Evolutionary conservation across 805 yeast species (phyloP).

Genomic region (Helenozyma rhizophorensis): DNA sequence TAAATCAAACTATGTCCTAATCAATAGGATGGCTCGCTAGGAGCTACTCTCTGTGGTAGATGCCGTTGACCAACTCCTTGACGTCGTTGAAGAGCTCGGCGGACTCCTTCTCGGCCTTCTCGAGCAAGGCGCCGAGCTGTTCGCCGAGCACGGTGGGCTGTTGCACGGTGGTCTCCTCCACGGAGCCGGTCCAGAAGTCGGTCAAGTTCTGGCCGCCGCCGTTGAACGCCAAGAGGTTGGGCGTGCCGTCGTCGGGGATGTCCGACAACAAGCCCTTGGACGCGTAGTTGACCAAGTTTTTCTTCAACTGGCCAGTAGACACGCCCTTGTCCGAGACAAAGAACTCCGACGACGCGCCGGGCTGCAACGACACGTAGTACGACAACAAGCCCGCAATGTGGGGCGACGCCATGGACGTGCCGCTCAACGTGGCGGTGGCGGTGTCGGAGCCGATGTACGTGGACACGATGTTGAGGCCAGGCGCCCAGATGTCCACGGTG

Average conservation of each 20-base stretch:
- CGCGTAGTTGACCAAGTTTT: slow-evolving; percentile 66
- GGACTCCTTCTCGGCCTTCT: slow-evolving; percentile 16
- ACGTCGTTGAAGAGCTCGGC: slow-evolving; percentile 21
- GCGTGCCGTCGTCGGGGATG: slow-evolving; percentile 65
- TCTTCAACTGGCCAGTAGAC: slow-evolving; percentile 72
- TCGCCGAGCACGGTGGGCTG: slow-evolving; percentile 7
- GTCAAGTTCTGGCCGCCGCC: slow-evolving; percentile 75
- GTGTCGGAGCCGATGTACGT: slow-evolving; percentile 70
- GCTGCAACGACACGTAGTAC: slow-evolving; percentile 83
- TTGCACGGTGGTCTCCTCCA: slow-evolving; percentile 12
- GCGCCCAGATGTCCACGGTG: slow-evolving; percentile 52
- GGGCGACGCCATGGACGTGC: slow-evolving; percentile 98
- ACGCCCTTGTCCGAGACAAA: slow-evolving; percentile 49
- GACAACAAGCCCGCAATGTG: slow-evolving; percentile 90
- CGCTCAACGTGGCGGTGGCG: slow-evolving; percentile 81
- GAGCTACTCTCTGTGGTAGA: slow-evolving; percentile 19
- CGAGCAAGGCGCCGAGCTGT: slow-evolving; percentile 20
- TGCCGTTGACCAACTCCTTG: slow-evolving; percentile 23
- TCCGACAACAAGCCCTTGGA: slow-evolving; percentile 57
- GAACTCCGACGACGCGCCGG: slow-evolving; percentile 64
- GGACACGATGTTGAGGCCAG: slow-evolving; percentile 52
- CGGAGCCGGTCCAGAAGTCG: slow-evolving; percentile 51
- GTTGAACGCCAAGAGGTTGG: slow-evolving; percentile 71
- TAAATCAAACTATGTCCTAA: no score
- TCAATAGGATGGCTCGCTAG: no score